phyloP scores from a whole-genome alignment of 2,329 filamentous ascomycete genomes.

The Fusarium agapanthi region DNA sequence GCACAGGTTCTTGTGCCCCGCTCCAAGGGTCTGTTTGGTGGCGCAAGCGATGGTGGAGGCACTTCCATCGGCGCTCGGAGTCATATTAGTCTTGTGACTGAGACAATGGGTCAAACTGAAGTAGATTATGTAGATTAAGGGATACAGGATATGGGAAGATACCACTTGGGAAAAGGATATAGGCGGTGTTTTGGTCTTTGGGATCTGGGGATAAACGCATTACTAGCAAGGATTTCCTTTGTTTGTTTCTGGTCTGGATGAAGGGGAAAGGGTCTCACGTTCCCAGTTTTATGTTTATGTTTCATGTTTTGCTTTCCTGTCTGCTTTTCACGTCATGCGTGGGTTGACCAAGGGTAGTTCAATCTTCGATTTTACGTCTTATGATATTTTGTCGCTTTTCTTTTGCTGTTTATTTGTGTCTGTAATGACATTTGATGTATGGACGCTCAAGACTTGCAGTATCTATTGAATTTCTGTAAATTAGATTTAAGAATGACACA shows the following conservation, averaged over 20 bases:
- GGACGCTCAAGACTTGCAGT: not conserved
- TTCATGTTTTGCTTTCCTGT: conserved; percentile 5
- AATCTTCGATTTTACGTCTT: conserved; percentile 1
- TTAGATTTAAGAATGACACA: conserved; percentile 35
- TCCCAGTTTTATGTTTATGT: conserved; percentile 27
- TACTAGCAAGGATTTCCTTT: conserved; percentile 21
- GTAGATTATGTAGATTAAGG: conserved; percentile 47
- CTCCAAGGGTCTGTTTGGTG: conserved; percentile 53
- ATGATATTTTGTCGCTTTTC: not conserved
- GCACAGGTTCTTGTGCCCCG: conserved; percentile 88
- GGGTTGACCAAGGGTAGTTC: conserved; percentile 5
- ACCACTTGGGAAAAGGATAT: conserved; percentile 28
- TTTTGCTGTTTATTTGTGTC: not conserved
- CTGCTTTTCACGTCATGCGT: not conserved
- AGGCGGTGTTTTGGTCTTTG: conserved; percentile 27
- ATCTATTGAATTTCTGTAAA: conserved; percentile 20
- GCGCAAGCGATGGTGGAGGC: conserved; percentile 63
- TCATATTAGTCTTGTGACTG: conserved; percentile 50
- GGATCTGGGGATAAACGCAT: conserved; percentile 7
- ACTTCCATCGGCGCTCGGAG: conserved; percentile 52
- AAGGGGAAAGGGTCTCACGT: conserved; percentile 16
- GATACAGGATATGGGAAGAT: conserved; percentile 40
- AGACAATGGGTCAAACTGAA: conserved; percentile 46
- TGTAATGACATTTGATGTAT: conserved; percentile 18
- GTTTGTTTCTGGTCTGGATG: conserved; percentile 6